Evolutionary conservation across 2,329 filamentous ascomycete species (phyloP).

Genomic region (Paecilomyces dactylethromorphus): DNA sequence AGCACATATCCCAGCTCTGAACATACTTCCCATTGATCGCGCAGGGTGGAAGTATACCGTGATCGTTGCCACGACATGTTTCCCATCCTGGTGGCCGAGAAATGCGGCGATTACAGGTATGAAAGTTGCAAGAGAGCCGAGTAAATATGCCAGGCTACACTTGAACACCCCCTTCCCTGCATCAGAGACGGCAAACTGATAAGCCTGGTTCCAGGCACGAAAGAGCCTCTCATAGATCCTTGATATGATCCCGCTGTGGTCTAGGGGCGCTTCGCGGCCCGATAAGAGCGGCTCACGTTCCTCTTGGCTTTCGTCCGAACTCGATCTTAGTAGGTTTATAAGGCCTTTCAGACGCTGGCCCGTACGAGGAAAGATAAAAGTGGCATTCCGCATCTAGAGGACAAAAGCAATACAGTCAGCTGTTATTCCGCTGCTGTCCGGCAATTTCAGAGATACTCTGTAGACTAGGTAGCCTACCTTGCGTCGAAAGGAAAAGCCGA

Average conservation of each 20-base stretch:
- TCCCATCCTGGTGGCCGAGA: conserved; percentile 78
- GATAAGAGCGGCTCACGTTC: conserved; percentile 29
- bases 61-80: conserved; percentile 88
- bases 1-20: conserved; percentile 73
- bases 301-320: conserved; percentile 34
- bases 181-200: conserved; percentile 61
- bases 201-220: conserved; percentile 35
- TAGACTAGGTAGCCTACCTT: conserved; percentile 19
- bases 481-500: conserved; percentile 23
- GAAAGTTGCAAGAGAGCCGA: conserved; percentile 83
- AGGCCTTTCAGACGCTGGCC: conserved; percentile 76
- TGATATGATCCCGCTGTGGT: conserved; percentile 8
- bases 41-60: conserved; percentile 94
- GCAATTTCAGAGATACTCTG: neutral
- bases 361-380: conserved; percentile 78
- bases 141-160: conserved; percentile 80
- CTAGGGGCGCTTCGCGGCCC: conserved; percentile 9
- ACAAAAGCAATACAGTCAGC: neutral
- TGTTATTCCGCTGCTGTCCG: neutral
- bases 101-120: conserved; percentile 64
- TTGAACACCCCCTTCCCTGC: conserved; percentile 78
- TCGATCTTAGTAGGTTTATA: conserved; percentile 64
- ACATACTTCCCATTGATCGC: conserved; percentile 79
- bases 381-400: conserved; percentile 67
- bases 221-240: conserved; percentile 22